Evolutionary conservation across 352 stramenopile species (phyloP).

Genomic region (Phytophthora constricta): DNA sequence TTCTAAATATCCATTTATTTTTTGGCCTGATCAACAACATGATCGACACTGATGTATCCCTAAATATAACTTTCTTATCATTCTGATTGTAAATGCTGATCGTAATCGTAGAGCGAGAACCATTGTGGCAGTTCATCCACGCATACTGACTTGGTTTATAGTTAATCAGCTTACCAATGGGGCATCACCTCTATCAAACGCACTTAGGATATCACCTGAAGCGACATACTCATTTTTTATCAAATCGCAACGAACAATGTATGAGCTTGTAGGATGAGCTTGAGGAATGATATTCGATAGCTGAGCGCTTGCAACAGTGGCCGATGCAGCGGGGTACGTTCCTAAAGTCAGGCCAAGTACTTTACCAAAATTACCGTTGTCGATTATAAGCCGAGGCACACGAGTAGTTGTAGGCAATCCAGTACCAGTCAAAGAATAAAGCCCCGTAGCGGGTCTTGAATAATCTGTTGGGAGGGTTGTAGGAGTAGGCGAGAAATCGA

Average conservation of each 20-base stretch:
- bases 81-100: conserved; percentile 1
- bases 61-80: neutral
- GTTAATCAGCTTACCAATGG: neutral
- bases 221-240: conserved; percentile 6
- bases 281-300: conserved; percentile 11
- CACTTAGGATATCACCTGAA: neutral
- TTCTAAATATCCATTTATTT: no score
- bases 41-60: neutral
- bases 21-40: neutral
- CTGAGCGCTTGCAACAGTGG: neutral
- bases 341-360: conserved; percentile 2
- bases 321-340: neutral
- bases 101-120: neutral
- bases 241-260: conserved; percentile 10
- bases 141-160: neutral
- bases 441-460: conserved; percentile 24
- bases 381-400: neutral
- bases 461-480: conserved; percentile 9
- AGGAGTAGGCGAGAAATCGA: conserved; percentile 21
- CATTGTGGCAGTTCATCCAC: conserved; percentile 1
- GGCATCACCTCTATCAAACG: neutral
- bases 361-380: conserved; percentile 4
- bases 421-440: conserved; percentile 25
- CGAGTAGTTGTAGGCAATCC: conserved; percentile 14
- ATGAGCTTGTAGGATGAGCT: neutral